Conservation (phyloP, 2,329 filamentous ascomycete species). For the Leptographium flavum region DNA sequence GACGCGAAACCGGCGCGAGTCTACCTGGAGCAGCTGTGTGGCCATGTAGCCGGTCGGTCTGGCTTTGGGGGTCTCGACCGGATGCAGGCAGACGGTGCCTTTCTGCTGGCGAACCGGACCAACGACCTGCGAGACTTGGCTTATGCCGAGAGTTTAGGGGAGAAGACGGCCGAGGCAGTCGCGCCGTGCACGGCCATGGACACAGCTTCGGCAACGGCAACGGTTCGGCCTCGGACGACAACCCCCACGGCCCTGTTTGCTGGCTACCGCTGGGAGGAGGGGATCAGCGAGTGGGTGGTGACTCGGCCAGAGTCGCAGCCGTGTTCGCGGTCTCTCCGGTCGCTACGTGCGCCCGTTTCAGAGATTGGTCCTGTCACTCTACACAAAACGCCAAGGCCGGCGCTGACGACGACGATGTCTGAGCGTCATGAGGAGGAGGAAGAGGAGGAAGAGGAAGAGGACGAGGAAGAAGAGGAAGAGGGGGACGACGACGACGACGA, state of each 20-base stretch:
- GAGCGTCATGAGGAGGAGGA: no score
- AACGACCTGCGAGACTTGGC: slow-evolving; percentile 37
- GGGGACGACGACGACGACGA: not conserved
- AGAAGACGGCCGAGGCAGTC: not conserved
- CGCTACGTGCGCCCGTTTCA: not conserved
- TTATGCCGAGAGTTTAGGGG: slow-evolving; percentile 32
- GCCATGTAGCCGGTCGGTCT: slow-evolving; percentile 22
- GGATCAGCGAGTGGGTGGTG: slow-evolving; percentile 23
- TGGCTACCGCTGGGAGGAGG: slow-evolving; percentile 22
- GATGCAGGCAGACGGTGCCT: slow-evolving; percentile 32
- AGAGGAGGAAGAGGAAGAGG: not conserved
- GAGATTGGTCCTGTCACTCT: not conserved
- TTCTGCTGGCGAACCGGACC: slow-evolving; percentile 36
- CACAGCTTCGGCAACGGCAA: not conserved
- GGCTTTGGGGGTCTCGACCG: slow-evolving; percentile 14
- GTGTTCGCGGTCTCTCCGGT: not conserved
- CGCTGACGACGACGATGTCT: not conserved
- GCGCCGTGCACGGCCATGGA: not conserved
- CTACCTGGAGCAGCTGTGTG: slow-evolving; percentile 26
- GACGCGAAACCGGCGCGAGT: slow-evolving; percentile 18
- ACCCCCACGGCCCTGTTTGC: slow-evolving; percentile 7
- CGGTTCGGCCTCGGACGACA: not conserved
- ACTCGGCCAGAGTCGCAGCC: not conserved
- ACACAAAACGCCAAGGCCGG: not conserved
- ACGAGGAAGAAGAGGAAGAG: slow-evolving; percentile 4